phyloP scores from a whole-genome alignment of 345 rosid species.

The Isatis tinctoria region DNA sequence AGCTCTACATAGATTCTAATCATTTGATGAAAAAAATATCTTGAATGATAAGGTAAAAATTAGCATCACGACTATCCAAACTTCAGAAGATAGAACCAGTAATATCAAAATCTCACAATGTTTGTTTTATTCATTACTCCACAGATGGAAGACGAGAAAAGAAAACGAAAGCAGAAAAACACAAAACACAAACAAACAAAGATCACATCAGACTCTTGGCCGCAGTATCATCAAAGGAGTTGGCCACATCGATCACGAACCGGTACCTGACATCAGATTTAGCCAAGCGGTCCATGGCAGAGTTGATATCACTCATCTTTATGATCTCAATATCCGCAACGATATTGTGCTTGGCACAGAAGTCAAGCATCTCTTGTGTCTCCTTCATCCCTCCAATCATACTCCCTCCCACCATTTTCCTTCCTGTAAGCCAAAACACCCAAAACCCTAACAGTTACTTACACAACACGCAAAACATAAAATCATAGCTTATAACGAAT shows the following conservation, averaged over 20 bases:
- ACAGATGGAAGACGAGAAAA: not conserved
- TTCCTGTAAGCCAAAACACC: constrained; percentile 35
- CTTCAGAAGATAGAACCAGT: not conserved
- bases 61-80: not conserved
- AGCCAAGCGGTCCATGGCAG: constrained; percentile 42
- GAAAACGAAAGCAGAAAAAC: not conserved
- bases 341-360: constrained; percentile 47
- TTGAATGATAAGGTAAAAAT: not conserved
- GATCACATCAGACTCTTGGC: not conserved
- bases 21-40: not conserved
- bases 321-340: constrained; percentile 52
- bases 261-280: constrained; percentile 52
- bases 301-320: constrained; percentile 45
- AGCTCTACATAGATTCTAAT: not conserved
- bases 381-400: constrained; percentile 49
- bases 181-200: not conserved
- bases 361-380: constrained; percentile 53
- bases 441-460: constrained; percentile 4
- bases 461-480: not conserved
- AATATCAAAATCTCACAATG: not conserved
- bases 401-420: constrained; percentile 49
- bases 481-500: not conserved
- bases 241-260: constrained; percentile 58
- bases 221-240: constrained; percentile 8
- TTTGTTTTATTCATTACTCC: not conserved